These are phyloP conservation scores for Diatrype stigma DNA, from an alignment of 2,329 filamentous ascomycete genomes.

Conservation along the genomic window DNA sequence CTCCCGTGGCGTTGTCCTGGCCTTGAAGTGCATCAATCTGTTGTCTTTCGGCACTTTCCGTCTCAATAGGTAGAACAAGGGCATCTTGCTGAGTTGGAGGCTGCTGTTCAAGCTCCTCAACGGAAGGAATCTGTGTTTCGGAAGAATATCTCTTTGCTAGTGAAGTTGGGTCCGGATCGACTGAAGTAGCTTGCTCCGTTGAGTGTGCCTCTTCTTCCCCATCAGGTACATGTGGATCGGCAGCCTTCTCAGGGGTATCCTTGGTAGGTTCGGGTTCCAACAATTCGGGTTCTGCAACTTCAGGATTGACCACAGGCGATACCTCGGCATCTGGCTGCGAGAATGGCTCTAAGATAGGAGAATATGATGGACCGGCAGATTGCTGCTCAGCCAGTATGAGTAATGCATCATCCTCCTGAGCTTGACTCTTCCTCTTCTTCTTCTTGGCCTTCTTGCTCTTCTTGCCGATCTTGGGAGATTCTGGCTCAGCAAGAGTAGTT, in stretches of 20 bases:
- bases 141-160: not conserved
- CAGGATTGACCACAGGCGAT: not conserved
- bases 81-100: not conserved
- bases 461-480: slow-evolving; percentile 16
- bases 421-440: slow-evolving; percentile 14
- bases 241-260: not conserved
- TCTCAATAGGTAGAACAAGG: not conserved
- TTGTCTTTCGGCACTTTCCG: not conserved
- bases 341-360: slow-evolving; percentile 1
- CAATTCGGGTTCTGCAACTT: not conserved
- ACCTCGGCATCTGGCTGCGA: not conserved
- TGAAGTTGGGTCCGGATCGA: not conserved
- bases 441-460: slow-evolving; percentile 20
- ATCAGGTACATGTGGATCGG: too few relatives aligned
- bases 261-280: not conserved
- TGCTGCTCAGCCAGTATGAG: slow-evolving; percentile 3
- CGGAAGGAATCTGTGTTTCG: not conserved
- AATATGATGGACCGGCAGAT: slow-evolving; percentile 3
- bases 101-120: not conserved
- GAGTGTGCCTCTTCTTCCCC: not conserved
- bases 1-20: not conserved
- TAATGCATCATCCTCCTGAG: slow-evolving; percentile 7
- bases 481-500: slow-evolving; percentile 11
- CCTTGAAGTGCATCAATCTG: not conserved
- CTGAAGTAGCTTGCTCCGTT: not conserved